Conservation (phyloP, 1,284 basidiomycete species). For the Irpex sp. region DNA sequence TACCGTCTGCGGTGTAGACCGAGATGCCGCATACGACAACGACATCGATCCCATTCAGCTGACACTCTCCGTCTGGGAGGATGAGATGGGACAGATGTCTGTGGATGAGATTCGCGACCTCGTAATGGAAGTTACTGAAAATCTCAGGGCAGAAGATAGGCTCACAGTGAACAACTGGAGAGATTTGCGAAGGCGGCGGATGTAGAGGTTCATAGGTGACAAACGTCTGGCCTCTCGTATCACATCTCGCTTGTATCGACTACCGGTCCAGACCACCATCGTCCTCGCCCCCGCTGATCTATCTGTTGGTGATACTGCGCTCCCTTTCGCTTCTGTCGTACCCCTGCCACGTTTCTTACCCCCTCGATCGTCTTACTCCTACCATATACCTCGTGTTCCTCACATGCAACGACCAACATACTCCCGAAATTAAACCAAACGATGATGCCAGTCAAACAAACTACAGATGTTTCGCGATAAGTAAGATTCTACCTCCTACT, state of each 20-base stretch:
- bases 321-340: background rate
- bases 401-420: background rate
- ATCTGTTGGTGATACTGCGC: background rate
- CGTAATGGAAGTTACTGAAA: slow-evolving; percentile 24
- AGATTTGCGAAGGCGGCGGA: slow-evolving; percentile 9
- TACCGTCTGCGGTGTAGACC: background rate
- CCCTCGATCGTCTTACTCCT: background rate
- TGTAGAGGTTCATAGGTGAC: background rate
- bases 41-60: slow-evolving; percentile 11
- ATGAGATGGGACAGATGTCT: slow-evolving; percentile 21
- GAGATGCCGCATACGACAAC: background rate
- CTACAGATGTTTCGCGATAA: background rate
- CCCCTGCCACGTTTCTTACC: background rate
- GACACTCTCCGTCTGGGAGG: slow-evolving; percentile 22
- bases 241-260: background rate
- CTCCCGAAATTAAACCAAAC: too few species aligned
- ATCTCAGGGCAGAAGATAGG: slow-evolving; percentile 20
- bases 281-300: too few species aligned
- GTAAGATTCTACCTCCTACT: background rate
- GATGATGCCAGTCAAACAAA: background rate
- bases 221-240: background rate
- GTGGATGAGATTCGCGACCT: slow-evolving; percentile 22
- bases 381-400: background rate
- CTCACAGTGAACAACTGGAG: slow-evolving; percentile 17
- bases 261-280: too few species aligned